phyloP scores from a whole-genome alignment of 2,329 filamentous ascomycete genomes.

The Aspergillus fructus region DNA sequence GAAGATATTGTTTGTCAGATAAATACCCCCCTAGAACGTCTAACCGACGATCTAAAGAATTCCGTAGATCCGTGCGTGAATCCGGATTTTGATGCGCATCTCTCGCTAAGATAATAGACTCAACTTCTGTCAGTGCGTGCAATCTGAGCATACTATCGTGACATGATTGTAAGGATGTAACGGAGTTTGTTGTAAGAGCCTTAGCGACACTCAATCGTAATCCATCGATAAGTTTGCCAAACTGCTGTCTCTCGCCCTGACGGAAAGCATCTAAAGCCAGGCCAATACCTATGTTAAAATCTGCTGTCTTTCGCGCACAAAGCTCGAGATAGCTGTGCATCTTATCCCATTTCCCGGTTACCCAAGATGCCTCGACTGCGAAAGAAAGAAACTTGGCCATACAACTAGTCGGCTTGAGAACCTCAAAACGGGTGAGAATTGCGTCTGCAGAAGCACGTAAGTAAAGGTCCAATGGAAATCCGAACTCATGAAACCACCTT shows the following conservation, averaged over 20 bases:
- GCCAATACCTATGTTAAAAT: conserved; percentile 84
- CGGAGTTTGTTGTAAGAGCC: conserved; percentile 72
- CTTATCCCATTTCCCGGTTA: conserved; percentile 76
- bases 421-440: conserved; percentile 81
- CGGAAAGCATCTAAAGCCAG: conserved; percentile 63
- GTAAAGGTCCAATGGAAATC: neutral
- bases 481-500: conserved; percentile 58
- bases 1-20: conserved; percentile 87
- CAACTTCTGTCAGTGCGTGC: conserved; percentile 84
- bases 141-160: conserved; percentile 83
- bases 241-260: conserved; percentile 50
- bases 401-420: conserved; percentile 57
- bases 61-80: conserved; percentile 39
- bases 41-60: conserved; percentile 71
- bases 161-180: conserved; percentile 76
- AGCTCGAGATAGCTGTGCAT: conserved; percentile 64
- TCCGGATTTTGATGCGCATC: conserved; percentile 18
- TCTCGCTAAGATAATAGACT: conserved; percentile 64
- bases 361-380: conserved; percentile 89
- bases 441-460: conserved; percentile 57
- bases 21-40: conserved; percentile 85
- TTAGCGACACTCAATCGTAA: conserved; percentile 71
- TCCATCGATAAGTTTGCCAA: conserved; percentile 59
- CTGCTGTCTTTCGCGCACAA: conserved; percentile 43
- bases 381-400: conserved; percentile 72